A percentile compares a stretch with the other conserved stretches of the same genome.
phyloP scores from a whole-genome alignment of 108 stramenopile species.

The Chaetoceros muelleri region DNA sequence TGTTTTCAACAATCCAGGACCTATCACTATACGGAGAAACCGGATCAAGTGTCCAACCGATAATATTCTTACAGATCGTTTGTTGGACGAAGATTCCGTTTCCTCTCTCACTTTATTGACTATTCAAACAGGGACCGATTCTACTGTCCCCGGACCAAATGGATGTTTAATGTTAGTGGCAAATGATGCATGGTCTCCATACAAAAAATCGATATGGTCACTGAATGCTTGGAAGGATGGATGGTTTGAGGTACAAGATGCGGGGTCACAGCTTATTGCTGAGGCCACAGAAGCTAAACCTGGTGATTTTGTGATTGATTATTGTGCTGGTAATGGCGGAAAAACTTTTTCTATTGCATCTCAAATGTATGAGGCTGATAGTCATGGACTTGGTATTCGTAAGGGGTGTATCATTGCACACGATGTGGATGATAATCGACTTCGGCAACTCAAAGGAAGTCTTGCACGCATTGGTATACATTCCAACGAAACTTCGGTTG shows the following conservation, averaged over 20 bases:
- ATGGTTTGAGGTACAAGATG: constrained; percentile 46
- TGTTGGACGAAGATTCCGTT: not conserved
- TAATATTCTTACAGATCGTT: not conserved
- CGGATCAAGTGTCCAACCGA: constrained; percentile 1
- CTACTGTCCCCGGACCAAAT: not conserved
- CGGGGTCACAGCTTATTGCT: constrained; percentile 39
- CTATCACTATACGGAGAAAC: constrained; percentile 6
- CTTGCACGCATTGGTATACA: constrained; percentile 23
- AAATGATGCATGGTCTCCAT: not conserved
- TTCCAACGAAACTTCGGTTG: not conserved
- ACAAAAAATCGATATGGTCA: constrained; percentile 35
- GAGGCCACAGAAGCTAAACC: constrained; percentile 15
- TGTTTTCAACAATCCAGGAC: constrained; percentile 5
- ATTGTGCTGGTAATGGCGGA: constrained; percentile 45
- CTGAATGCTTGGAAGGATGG: constrained; percentile 36
- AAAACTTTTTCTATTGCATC: constrained; percentile 37
- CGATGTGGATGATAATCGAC: constrained; percentile 27
- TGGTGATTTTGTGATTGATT: constrained; percentile 27
- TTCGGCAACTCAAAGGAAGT: constrained; percentile 36
- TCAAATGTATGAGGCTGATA: not conserved
- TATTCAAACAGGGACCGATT: not conserved
- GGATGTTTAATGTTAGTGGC: constrained; percentile 1
- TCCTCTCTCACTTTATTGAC: too few relatives aligned
- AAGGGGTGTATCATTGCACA: constrained; percentile 26
- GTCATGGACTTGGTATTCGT: not conserved